These are phyloP conservation scores for Sporothrix pseudoabietina DNA, from an alignment of 2,329 filamentous ascomycete genomes.

Conservation along the genomic window DNA sequence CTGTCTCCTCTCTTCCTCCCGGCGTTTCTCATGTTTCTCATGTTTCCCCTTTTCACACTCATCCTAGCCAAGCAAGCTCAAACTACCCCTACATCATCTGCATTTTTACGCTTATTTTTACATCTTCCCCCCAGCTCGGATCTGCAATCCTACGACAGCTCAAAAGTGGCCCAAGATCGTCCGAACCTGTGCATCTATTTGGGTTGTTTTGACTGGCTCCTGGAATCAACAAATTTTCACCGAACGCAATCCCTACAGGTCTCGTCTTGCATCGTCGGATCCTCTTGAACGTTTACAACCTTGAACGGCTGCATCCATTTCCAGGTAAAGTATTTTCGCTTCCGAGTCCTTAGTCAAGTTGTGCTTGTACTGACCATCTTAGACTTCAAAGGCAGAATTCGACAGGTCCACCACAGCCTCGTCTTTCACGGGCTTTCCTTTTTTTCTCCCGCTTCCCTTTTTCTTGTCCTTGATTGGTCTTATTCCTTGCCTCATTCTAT, in stretches of 20 bases:
- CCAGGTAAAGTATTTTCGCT: not conserved
- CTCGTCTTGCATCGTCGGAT: not conserved
- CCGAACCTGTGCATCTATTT: not conserved
- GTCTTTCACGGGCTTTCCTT: not conserved
- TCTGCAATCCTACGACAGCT: not conserved
- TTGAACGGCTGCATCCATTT: not conserved
- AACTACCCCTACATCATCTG: conserved; percentile 1
- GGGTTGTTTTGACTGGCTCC: not conserved
- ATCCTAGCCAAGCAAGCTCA: conserved; percentile 1
- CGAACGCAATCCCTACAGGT: not conserved
- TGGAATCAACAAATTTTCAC: not conserved
- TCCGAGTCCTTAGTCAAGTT: not conserved
- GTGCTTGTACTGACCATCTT: not conserved
- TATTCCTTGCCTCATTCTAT: not conserved
- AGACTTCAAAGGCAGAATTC: not conserved
- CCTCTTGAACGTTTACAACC: not conserved
- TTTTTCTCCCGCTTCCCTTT: not conserved
- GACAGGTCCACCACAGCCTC: not conserved
- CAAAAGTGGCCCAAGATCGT: not conserved
- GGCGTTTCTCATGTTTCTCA: not conserved
- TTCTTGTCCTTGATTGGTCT: not conserved
- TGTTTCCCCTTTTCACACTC: not conserved
- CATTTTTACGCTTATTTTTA: not conserved
- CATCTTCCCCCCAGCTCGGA: not conserved
- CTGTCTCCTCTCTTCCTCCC: not conserved